Conservation (phyloP, 345 rosid genomes). For the Citrus australasica region DNA sequence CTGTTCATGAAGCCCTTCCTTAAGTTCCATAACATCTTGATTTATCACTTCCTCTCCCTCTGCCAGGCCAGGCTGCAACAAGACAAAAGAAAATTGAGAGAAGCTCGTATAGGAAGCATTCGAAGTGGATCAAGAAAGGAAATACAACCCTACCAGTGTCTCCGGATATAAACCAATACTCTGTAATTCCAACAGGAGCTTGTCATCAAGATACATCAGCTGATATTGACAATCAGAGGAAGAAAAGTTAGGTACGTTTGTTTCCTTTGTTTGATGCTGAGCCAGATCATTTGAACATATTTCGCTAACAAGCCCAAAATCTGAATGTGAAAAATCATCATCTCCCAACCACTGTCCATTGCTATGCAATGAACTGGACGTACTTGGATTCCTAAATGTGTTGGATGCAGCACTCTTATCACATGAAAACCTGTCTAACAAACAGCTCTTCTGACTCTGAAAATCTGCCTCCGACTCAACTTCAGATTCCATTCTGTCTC, state of each 20-base stretch:
- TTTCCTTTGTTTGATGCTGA: conserved; percentile 52
- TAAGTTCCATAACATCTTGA: conserved; percentile 62
- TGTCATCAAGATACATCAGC: conserved; percentile 68
- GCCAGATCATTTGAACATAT: conserved; percentile 58
- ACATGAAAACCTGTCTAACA: conserved; percentile 64
- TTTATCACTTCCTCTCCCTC: conserved; percentile 67
- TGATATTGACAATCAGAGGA: conserved; percentile 67
- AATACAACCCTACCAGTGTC: conserved; percentile 52
- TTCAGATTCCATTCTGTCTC: conserved; percentile 92
- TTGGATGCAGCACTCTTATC: conserved; percentile 65
- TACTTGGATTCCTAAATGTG: conserved; percentile 55
- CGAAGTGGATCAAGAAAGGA: not conserved
- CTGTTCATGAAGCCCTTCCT: conserved; percentile 70
- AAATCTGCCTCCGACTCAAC: conserved; percentile 75
- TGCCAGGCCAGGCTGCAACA: conserved; percentile 81
- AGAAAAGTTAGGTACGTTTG: conserved; percentile 36
- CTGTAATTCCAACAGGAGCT: conserved; percentile 76
- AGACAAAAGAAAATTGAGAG: not conserved
- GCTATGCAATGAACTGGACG: conserved; percentile 65
- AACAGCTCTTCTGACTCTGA: conserved; percentile 59
- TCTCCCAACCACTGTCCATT: conserved; percentile 73
- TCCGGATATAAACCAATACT: conserved; percentile 88
- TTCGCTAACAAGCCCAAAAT: conserved; percentile 53
- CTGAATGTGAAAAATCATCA: conserved; percentile 66
- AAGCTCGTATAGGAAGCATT: not conserved